These are phyloP conservation scores for Cercospora brassicicola DNA, from an alignment of 2,329 filamentous ascomycete genomes.

Conservation along the genomic window DNA sequence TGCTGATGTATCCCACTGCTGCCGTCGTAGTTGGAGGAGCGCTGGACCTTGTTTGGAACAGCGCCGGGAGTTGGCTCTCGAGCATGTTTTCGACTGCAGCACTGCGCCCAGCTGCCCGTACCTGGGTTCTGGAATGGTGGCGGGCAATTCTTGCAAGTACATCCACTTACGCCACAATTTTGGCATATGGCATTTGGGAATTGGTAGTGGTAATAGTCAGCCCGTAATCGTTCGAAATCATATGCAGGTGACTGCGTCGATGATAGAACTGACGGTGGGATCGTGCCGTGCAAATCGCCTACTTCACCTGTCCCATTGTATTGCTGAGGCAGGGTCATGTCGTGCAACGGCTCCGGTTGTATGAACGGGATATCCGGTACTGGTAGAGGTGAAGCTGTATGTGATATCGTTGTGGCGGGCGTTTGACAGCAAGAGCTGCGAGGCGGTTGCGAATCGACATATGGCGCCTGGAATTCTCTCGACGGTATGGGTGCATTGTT, in stretches of 20 bases:
- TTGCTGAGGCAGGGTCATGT: slow-evolving; percentile 5
- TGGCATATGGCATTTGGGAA: slow-evolving; percentile 39
- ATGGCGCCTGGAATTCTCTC: slow-evolving; percentile 25
- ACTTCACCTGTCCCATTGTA: slow-evolving; percentile 2
- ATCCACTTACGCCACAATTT: slow-evolving; percentile 38
- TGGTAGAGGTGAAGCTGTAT: slow-evolving; percentile 15
- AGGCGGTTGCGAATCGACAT: slow-evolving; percentile 20
- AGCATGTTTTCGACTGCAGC: slow-evolving; percentile 38
- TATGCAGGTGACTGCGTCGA: slow-evolving; percentile 23
- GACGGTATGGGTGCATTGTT: slow-evolving; percentile 29
- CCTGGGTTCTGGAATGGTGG: slow-evolving; percentile 36
- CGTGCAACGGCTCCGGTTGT: slow-evolving; percentile 14
- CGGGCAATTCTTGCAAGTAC: slow-evolving; percentile 38
- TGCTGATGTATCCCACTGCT: slow-evolving; percentile 12
- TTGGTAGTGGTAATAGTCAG: slow-evolving; percentile 35
- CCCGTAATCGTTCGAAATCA: slow-evolving; percentile 32
- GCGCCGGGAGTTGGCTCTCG: slow-evolving; percentile 29
- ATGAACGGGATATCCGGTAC: slow-evolving; percentile 5
- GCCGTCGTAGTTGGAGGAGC: slow-evolving; percentile 19
- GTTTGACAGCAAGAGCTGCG: slow-evolving; percentile 33
- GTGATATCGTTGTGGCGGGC: slow-evolving; percentile 20
- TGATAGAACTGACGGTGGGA: slow-evolving; percentile 12
- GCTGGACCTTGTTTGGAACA: slow-evolving; percentile 19
- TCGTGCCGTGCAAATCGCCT: neutral
- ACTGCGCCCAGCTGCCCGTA: slow-evolving; percentile 38